Evolutionary conservation across 2,329 filamentous ascomycete species (phyloP).

Genomic region (Sordariomycetes sp.): DNA sequence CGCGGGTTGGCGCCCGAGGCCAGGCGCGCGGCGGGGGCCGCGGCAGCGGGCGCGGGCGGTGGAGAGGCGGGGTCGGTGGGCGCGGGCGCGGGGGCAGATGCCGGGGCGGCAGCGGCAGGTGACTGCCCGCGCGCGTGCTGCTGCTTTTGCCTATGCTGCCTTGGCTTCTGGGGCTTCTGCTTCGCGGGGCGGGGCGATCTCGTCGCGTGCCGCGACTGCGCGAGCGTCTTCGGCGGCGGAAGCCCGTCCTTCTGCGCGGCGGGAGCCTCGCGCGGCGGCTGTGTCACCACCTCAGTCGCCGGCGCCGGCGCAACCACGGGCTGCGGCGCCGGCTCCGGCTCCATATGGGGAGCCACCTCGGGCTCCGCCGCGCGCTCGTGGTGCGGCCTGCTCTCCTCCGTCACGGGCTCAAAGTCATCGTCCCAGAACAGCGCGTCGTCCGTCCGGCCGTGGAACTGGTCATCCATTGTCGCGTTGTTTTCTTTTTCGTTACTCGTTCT

Average conservation of each 20-base stretch:
- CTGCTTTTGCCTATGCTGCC: conserved; percentile 2
- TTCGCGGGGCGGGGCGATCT: conserved; percentile 6
- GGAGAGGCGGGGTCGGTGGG: conserved; percentile 3
- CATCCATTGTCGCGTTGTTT: conserved; percentile 31
- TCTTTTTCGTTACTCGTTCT: too few relatives aligned
- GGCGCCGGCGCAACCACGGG: neutral
- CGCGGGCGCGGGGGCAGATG: conserved; percentile 1
- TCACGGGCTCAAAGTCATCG: conserved; percentile 46
- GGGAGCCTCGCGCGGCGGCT: neutral
- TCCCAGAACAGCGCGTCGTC: conserved; percentile 51
- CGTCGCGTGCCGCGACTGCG: conserved; percentile 2
- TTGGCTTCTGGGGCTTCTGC: too few relatives aligned
- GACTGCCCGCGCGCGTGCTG: neutral
- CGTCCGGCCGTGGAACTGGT: conserved; percentile 46
- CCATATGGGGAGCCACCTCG: too few relatives aligned
- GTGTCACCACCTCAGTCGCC: neutral
- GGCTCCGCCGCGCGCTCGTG: conserved; percentile 5
- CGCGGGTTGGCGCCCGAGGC: conserved; percentile 44
- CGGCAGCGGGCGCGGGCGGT: conserved; percentile 17
- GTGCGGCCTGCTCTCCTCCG: neutral
- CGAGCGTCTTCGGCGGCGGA: conserved; percentile 1
- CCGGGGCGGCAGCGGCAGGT: conserved; percentile 1
- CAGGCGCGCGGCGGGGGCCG: conserved; percentile 24
- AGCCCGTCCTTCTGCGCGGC: neutral
- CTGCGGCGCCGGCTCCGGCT: too few relatives aligned